Base-by-base conservation (phyloP, 441 rosid species). In the Erodium texanum region DNA sequence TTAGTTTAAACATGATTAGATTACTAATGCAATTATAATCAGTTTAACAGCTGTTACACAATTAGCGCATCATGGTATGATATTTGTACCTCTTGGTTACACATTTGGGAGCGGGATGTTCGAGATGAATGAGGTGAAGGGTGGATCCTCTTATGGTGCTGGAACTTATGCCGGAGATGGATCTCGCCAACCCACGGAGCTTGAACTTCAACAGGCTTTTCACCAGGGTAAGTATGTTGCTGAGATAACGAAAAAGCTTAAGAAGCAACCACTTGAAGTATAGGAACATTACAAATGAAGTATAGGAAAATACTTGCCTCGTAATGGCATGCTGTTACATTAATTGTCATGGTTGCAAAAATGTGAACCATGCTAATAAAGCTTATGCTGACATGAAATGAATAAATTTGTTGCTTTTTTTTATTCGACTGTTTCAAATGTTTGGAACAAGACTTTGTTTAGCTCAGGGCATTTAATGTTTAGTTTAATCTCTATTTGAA, bases 21-120 rank as follows among this genome's bases (percentile, higher is more conserved):
- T 29, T 29, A 3, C 34, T 29, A 1, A 29, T 29, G 34, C 34
- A 29, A 29, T 29, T 29, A 29, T 29, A 29, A 29, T 7, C 56
- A 88, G 93, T 71, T 80, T 93, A 85, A 93, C 99, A 5, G 97
- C 99, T 0, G 85, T 93, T 24, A 93, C 99, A 63, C 97, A 93
- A 78, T 91, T 93, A 59, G 97, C 83, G 29, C 99, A 93, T 85
- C 99, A 93, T 2, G 97, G 97, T 11, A 88, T 93, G 93, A 70
- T 93, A n/a, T 93, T 87, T 70, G 93, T 93, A 23, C 99, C 99
- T 0, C 81, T 93, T 7, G 97, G 97, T 63, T 91, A 91, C 84
- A 91, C 97, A 34, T 91, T 93, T 61, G 99, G 99, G 2, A 96
- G 95, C 2, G 96, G 99, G 23, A 93, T 93, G 99, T 88, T 88